phyloP scores from a whole-genome alignment of 2,329 filamentous ascomycete species.

The Dothiorella sarmentorum region DNA sequence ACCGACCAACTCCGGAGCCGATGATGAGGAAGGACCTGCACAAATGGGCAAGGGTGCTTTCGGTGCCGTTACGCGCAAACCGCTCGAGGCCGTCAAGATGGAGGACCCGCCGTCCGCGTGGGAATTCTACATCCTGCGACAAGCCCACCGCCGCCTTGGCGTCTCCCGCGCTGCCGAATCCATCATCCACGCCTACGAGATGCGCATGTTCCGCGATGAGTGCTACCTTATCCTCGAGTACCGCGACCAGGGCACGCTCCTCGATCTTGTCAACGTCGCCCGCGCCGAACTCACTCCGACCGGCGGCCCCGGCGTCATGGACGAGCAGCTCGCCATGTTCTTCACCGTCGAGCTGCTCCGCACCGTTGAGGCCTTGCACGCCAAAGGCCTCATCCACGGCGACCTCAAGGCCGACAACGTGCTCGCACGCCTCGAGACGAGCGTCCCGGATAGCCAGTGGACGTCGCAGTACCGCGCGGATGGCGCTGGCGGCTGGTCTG shows the following conservation, averaged over 20 bases:
- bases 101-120: conserved; percentile 83
- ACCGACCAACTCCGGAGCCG: conserved; percentile 50
- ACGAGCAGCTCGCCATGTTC: conserved; percentile 92
- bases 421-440: conserved; percentile 71
- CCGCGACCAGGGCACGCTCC: conserved; percentile 82
- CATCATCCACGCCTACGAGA: conserved; percentile 78
- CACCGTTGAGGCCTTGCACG: conserved; percentile 82
- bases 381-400: conserved; percentile 77
- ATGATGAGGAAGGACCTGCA: conserved; percentile 42
- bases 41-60: conserved; percentile 63
- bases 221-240: conserved; percentile 86
- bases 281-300: conserved; percentile 56
- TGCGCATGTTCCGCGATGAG: conserved; percentile 89
- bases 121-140: conserved; percentile 95
- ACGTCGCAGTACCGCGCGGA: conserved; percentile 65
- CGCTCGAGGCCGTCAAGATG: conserved; percentile 88
- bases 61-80: conserved; percentile 50
- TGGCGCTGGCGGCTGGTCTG: conserved; percentile 73
- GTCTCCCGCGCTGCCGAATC: conserved; percentile 69
- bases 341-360: conserved; percentile 88
- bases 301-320: conserved; percentile 63
- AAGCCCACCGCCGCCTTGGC: conserved; percentile 72
- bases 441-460: conserved; percentile 38
- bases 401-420: conserved; percentile 97
- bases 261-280: conserved; percentile 91